A percentile compares a stretch with the other conserved stretches of the same genome.
Evolutionary conservation across 495 filamentous ascomycete species (phyloP).

Genomic region (Aspergillus leporis): DNA sequence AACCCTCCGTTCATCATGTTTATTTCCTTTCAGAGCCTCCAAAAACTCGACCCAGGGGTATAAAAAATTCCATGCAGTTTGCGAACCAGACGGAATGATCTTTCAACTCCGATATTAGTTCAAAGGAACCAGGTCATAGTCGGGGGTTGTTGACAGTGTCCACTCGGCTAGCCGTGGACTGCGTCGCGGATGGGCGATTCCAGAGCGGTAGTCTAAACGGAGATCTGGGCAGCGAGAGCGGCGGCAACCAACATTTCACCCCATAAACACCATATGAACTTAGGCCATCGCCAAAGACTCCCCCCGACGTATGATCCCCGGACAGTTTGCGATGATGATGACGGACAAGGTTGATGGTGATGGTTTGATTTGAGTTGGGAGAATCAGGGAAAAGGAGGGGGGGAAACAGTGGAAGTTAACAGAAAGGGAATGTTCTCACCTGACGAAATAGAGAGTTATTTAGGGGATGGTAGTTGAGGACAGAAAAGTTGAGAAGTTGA

Average conservation of each 20-base stretch:
- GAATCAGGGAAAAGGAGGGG: slow-evolving; percentile 16
- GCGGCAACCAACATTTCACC: slow-evolving; percentile 12
- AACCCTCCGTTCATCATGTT: background rate
- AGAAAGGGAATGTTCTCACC: slow-evolving; percentile 11
- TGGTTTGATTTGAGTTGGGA: slow-evolving; percentile 9
- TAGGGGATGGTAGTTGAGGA: background rate
- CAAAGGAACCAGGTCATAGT: background rate
- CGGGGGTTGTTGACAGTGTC: slow-evolving; percentile 15
- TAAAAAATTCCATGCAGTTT: background rate
- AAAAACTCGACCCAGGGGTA: background rate
- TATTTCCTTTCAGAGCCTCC: background rate
- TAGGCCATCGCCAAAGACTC: background rate
- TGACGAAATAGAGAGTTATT: slow-evolving; percentile 3
- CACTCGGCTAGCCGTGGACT: slow-evolving; percentile 21
- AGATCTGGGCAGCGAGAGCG: slow-evolving; percentile 9
- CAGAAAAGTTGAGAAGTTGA: slow-evolving; percentile 1
- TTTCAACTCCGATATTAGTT: slow-evolving; percentile 11
- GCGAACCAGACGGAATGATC: slow-evolving; percentile 23
- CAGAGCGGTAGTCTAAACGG: slow-evolving; percentile 21
- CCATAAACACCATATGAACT: background rate
- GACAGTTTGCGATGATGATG: slow-evolving; percentile 9
- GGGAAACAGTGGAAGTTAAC: slow-evolving; percentile 10
- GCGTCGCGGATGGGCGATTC: slow-evolving; percentile 19
- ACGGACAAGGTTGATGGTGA: slow-evolving; percentile 4
- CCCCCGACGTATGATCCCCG: background rate